These are phyloP conservation scores for Tubosaeta brunneosetosa DNA, from an alignment of 768 basidiomycete species.

Conservation along the genomic window DNA sequence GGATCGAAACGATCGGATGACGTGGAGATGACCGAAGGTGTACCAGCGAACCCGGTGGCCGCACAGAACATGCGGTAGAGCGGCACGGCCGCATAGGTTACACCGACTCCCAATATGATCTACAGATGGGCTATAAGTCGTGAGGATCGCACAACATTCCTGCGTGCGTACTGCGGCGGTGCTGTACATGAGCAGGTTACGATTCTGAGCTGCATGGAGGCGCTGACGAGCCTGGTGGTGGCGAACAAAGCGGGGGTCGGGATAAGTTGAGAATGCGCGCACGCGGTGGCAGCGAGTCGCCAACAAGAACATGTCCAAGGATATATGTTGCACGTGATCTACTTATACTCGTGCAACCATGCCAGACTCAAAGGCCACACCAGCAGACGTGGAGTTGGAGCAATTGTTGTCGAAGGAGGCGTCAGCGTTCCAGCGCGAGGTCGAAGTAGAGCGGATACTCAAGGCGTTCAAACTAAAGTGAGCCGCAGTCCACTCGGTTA, in stretches of 20 bases:
- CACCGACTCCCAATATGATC: slow-evolving; percentile 76
- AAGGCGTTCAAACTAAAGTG: slow-evolving; percentile 96
- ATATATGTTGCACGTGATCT: not conserved
- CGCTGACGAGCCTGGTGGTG: slow-evolving; percentile 33
- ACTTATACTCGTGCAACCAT: not conserved
- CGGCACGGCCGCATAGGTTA: slow-evolving; percentile 96
- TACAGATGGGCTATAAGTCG: slow-evolving; percentile 27
- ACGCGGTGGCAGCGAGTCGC: not conserved
- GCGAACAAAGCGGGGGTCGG: slow-evolving; percentile 8
- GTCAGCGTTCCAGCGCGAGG: slow-evolving; percentile 79
- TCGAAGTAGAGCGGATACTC: slow-evolving; percentile 88
- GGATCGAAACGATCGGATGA: slow-evolving; percentile 67
- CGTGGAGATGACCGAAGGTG: slow-evolving; percentile 77
- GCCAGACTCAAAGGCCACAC: slow-evolving; percentile 3
- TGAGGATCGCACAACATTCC: not conserved
- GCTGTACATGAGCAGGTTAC: slow-evolving; percentile 77
- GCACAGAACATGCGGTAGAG: slow-evolving; percentile 98
- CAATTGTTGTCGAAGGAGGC: slow-evolving; percentile 76
- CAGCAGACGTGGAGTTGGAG: slow-evolving; percentile 60
- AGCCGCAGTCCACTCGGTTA: slow-evolving; percentile 21
- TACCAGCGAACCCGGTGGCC: slow-evolving; percentile 94
- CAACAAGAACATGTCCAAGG: slow-evolving; percentile 4
- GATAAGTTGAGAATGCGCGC: slow-evolving; percentile 1
- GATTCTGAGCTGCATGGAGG: slow-evolving; percentile 57
- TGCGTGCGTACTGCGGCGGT: slow-evolving; percentile 64